Evolutionary conservation across 2,329 filamentous ascomycete genomes (phyloP).

Genomic region (Huntiella moniliformis): DNA sequence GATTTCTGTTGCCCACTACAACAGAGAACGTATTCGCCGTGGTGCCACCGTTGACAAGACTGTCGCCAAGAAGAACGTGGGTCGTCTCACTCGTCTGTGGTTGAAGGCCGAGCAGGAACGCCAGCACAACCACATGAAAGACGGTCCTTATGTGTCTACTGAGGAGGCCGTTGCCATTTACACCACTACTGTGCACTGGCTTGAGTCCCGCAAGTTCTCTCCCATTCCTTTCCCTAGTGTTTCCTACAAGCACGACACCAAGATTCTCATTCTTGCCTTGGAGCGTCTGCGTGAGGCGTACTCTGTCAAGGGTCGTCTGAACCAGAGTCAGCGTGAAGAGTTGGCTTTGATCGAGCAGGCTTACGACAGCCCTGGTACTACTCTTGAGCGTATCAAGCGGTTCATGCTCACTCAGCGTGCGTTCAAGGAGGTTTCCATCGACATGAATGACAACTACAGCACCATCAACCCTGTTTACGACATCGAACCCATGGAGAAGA

Average conservation of each 20-base stretch:
- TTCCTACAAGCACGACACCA: slow-evolving; percentile 98
- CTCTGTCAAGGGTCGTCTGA: slow-evolving; percentile 89
- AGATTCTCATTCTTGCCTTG: slow-evolving; percentile 88
- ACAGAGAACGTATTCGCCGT: slow-evolving; percentile 86
- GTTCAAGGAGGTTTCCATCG: slow-evolving; percentile 98
- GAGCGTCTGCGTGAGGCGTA: slow-evolving; percentile 89
- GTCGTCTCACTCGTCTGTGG: slow-evolving; percentile 85
- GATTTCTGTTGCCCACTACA: slow-evolving; percentile 98
- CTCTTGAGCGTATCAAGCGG: slow-evolving; percentile 86
- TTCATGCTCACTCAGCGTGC: slow-evolving; percentile 92
- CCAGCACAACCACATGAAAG: slow-evolving; percentile 99
- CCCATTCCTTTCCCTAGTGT: slow-evolving; percentile 97
- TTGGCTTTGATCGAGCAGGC: slow-evolving; percentile 93
- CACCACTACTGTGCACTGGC: slow-evolving; percentile 95
- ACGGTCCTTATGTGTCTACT: slow-evolving; percentile 92
- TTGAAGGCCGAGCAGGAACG: slow-evolving; percentile 95
- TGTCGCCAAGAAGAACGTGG: slow-evolving; percentile 97
- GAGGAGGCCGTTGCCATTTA: slow-evolving; percentile 98
- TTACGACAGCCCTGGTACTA: slow-evolving; percentile 93
- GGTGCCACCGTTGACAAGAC: slow-evolving; percentile 98
- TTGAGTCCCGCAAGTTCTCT: slow-evolving; percentile 94
- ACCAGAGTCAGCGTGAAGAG: slow-evolving; percentile 95
- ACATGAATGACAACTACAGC: slow-evolving; percentile 99
- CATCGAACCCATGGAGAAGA: slow-evolving; percentile 97
- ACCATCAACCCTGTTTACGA: slow-evolving; percentile 98